Percentiles rank a stretch among this genome's conserved stretches.
phyloP scores from a whole-genome alignment of 345 rosid species.

The Mallotus nudiflorus region DNA sequence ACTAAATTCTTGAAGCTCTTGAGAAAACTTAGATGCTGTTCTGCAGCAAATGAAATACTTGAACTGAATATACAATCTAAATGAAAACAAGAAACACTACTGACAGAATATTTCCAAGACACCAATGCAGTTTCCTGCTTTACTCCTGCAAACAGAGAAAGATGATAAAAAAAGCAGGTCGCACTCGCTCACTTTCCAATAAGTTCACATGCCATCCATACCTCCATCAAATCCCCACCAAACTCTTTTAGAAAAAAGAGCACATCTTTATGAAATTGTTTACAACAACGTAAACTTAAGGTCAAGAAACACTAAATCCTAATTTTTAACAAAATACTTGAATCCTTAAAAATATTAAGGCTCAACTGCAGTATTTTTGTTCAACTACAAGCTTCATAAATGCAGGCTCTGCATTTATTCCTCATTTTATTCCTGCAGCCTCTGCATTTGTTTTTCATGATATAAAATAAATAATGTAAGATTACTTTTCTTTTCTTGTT shows the following conservation, averaged over 20 bases:
- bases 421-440: conserved; percentile 35
- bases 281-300: conserved; percentile 9
- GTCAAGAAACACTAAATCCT: conserved; percentile 12
- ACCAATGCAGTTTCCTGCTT: conserved; percentile 31
- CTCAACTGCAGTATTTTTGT: conserved; percentile 29
- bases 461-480: background rate
- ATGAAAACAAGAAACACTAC: background rate
- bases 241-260: conserved; percentile 28
- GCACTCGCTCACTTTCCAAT: conserved; percentile 37
- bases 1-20: conserved; percentile 15
- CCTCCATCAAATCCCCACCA: conserved; percentile 46
- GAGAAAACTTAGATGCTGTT: conserved; percentile 35
- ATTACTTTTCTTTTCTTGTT: conserved; percentile 2
- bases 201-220: conserved; percentile 50
- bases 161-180: conserved; percentile 33
- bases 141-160: conserved; percentile 30
- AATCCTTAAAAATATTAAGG: conserved; percentile 17
- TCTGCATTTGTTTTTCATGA: background rate
- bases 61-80: background rate
- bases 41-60: conserved; percentile 19
- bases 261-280: conserved; percentile 14
- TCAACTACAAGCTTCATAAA: conserved; percentile 30
- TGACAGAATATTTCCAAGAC: conserved; percentile 16
- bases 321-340: conserved; percentile 5
- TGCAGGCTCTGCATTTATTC: no score